These are phyloP conservation scores for Hanseniaspora uvarum DNA, from an alignment of 1,139 yeast species.

Conservation along the genomic window DNA sequence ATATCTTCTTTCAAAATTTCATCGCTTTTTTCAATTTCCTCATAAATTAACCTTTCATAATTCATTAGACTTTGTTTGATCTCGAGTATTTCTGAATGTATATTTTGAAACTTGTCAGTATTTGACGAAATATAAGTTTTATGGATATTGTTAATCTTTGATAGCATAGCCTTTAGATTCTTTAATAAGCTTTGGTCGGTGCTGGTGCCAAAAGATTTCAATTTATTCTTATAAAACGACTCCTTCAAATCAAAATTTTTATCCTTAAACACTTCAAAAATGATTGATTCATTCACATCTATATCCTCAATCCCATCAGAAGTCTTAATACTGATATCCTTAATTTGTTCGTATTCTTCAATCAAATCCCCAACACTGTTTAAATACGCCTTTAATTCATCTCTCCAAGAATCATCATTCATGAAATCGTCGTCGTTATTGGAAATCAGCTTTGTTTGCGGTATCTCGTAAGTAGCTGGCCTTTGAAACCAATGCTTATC, in stretches of 20 bases:
- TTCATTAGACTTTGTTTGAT: background rate
- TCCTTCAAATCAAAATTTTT: constrained; percentile 72
- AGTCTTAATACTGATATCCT: background rate
- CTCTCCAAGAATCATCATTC: constrained; percentile 9
- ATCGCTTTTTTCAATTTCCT: constrained; percentile 1
- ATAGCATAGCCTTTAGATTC: background rate
- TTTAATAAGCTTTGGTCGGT: background rate
- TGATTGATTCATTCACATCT: constrained; percentile 27
- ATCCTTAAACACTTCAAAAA: constrained; percentile 63
- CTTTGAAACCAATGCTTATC: constrained; percentile 38
- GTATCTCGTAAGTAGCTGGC: constrained; percentile 77
- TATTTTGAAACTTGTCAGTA: constrained; percentile 43
- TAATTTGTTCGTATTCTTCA: background rate
- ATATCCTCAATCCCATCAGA: background rate
- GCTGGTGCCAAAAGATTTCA: constrained; percentile 48
- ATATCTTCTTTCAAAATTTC: constrained; percentile 34
- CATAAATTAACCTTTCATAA: background rate
- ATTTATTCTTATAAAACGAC: constrained; percentile 69
- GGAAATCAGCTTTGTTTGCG: constrained; percentile 63
- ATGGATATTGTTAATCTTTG: background rate
- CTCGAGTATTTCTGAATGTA: background rate
- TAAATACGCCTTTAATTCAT: constrained; percentile 14
- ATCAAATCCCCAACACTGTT: constrained; percentile 4
- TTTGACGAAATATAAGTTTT: constrained; percentile 42
- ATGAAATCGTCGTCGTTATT: constrained; percentile 28